A percentile compares a stretch with the other conserved stretches of the same genome.
Evolutionary conservation across 345 rosid species (phyloP).

Genomic region (Citrus inodora): DNA sequence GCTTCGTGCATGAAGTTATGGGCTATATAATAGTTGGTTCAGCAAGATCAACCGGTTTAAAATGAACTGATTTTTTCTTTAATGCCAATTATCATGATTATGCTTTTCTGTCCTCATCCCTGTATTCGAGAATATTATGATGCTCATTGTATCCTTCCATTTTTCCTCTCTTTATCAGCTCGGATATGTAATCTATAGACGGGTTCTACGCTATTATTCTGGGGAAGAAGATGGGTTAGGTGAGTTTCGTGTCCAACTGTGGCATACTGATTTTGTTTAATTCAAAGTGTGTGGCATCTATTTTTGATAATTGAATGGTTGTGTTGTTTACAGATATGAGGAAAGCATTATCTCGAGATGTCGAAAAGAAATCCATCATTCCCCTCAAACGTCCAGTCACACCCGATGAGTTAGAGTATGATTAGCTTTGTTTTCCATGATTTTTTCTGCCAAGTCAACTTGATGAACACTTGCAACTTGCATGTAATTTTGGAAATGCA

Average conservation of each 20-base stretch:
- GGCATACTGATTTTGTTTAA: neutral
- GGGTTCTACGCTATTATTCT: slow-evolving; percentile 87
- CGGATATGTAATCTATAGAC: slow-evolving; percentile 78
- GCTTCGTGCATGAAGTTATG: neutral
- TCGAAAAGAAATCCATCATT: slow-evolving; percentile 76
- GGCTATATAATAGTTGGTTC: neutral
- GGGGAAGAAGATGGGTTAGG: slow-evolving; percentile 96
- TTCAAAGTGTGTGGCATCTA: neutral
- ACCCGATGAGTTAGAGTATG: slow-evolving; percentile 90
- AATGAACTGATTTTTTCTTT: neutral
- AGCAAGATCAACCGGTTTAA: neutral
- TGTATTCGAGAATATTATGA: neutral
- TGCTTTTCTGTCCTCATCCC: neutral
- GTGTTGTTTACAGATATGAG: slow-evolving; percentile 68
- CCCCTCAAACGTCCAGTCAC: slow-evolving; percentile 88
- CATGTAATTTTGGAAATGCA: neutral
- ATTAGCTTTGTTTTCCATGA: slow-evolving; percentile 33
- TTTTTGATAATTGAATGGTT: neutral
- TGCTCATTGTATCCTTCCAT: slow-evolving; percentile 3
- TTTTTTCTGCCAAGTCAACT: neutral
- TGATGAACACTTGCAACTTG: neutral
- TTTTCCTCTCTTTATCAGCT: slow-evolving; percentile 41
- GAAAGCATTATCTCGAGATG: slow-evolving; percentile 85
- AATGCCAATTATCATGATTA: neutral
- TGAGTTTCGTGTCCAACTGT: slow-evolving; percentile 24